A percentile compares a stretch with the other conserved stretches of the same genome.
These are phyloP conservation scores for Austroboletus novae-zelandiae DNA, from an alignment of 1,284 basidiomycete genomes.

Conservation along the genomic window DNA sequence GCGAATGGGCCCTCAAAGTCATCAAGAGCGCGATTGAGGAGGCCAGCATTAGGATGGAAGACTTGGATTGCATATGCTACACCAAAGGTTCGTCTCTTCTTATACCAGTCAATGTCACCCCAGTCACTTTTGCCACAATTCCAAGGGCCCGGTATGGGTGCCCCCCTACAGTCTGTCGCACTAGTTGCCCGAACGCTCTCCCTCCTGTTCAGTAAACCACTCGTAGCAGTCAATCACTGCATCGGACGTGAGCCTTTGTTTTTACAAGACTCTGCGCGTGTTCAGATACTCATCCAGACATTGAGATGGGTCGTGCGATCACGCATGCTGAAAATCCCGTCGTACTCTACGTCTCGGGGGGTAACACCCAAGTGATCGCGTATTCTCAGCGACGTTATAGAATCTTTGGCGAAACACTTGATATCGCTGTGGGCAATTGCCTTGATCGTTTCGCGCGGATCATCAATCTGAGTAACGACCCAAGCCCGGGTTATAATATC, in stretches of 20 bases:
- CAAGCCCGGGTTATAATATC: constrained; percentile 98
- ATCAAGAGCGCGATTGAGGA: constrained; percentile 79
- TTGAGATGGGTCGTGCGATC: constrained; percentile 97
- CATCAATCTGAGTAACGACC: constrained; percentile 95
- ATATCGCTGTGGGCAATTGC: constrained; percentile 99
- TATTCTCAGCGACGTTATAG: constrained; percentile 97
- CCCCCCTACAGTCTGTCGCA: constrained; percentile 92
- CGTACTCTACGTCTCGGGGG: constrained; percentile 97
- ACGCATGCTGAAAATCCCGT: constrained; percentile 95
- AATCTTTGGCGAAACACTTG: constrained; percentile 98
- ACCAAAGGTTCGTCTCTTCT: constrained; percentile 76
- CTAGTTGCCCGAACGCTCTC: constrained; percentile 93
- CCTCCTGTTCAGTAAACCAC: constrained; percentile 84
- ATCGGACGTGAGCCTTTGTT: constrained; percentile 77
- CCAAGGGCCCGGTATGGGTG: constrained; percentile 96
- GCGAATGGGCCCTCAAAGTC: constrained; percentile 87
- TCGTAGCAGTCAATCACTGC: constrained; percentile 98
- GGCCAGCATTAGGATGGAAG: constrained; percentile 68
- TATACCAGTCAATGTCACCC: background rate
- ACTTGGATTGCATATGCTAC: constrained; percentile 94
- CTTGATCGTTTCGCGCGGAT: constrained; percentile 96
- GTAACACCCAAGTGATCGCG: constrained; percentile 99
- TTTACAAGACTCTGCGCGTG: background rate
- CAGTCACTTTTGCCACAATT: background rate
- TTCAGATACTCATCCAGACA: constrained; percentile 57